Evolutionary conservation across 768 basidiomycete genomes (phyloP).

Genomic region (Leucocoprinus birnbaumii): DNA sequence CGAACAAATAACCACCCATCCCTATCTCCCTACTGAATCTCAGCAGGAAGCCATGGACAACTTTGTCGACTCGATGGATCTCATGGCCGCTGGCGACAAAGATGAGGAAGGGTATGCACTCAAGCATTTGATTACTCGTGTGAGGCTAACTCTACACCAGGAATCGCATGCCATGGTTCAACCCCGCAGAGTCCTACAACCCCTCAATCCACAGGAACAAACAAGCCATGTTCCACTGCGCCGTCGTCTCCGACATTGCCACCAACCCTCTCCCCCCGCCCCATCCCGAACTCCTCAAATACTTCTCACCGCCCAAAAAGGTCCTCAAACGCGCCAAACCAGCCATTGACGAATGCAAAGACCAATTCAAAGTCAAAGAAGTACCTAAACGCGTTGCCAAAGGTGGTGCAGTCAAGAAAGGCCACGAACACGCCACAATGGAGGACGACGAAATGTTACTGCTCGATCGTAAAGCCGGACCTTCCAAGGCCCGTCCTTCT

Average conservation of each 20-base stretch:
- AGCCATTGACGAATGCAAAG: constrained; percentile 59
- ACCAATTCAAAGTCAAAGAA: constrained; percentile 73
- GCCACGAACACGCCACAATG: constrained; percentile 60
- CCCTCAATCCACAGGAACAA: constrained; percentile 89
- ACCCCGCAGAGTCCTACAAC: constrained; percentile 75
- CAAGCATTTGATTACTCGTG: neutral
- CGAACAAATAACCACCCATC: constrained; percentile 69
- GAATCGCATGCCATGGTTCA: constrained; percentile 70
- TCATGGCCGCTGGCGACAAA: constrained; percentile 72
- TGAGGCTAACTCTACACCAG: constrained; percentile 30
- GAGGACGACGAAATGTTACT: constrained; percentile 61
- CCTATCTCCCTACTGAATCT: constrained; percentile 76
- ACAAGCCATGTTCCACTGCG: constrained; percentile 90
- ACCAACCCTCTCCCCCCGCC: constrained; percentile 79
- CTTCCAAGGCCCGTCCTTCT: constrained; percentile 7
- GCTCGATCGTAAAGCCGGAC: constrained; percentile 37
- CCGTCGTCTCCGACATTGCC: constrained; percentile 71
- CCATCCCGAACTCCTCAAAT: constrained; percentile 82
- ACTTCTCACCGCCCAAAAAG: constrained; percentile 73
- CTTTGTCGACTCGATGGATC: constrained; percentile 87
- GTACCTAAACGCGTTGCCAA: constrained; percentile 62
- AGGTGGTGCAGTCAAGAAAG: constrained; percentile 40
- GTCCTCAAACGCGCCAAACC: constrained; percentile 59
- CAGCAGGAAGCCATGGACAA: constrained; percentile 82
- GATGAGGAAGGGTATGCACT: constrained; percentile 69